Conservation (phyloP, 2,329 filamentous ascomycete species). For the Trichoderma asperellum region DNA sequence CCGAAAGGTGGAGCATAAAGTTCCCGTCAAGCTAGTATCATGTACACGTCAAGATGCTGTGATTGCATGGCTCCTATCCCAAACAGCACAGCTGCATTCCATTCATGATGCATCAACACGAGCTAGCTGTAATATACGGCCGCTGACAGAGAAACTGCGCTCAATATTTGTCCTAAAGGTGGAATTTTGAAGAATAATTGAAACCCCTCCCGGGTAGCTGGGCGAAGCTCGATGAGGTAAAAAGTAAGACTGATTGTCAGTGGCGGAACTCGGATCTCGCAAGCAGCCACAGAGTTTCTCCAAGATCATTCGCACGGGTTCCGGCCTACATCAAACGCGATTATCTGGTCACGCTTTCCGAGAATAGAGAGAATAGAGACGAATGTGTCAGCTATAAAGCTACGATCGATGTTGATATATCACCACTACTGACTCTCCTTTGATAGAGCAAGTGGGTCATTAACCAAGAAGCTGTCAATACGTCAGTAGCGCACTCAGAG, state of each 20-base stretch:
- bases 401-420: background rate
- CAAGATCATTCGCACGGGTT: background rate
- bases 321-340: background rate
- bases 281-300: background rate
- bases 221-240: background rate
- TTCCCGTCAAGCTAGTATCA: background rate
- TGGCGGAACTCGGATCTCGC: background rate
- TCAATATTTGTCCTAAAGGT: background rate
- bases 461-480: background rate
- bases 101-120: background rate
- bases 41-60: background rate
- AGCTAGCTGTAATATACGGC: background rate
- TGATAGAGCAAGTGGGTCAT: background rate
- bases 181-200: background rate
- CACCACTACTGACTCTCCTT: background rate
- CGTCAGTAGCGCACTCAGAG: background rate
- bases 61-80: background rate
- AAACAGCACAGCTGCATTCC: background rate
- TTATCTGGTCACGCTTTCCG: background rate
- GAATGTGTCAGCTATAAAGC: background rate
- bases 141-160: background rate
- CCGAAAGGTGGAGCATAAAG: slow-evolving; percentile 9
- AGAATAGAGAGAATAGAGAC: background rate
- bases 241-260: background rate
- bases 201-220: background rate